phyloP scores from a whole-genome alignment of 2,329 filamentous ascomycete species.

The Aspergillus hiratsukae region DNA sequence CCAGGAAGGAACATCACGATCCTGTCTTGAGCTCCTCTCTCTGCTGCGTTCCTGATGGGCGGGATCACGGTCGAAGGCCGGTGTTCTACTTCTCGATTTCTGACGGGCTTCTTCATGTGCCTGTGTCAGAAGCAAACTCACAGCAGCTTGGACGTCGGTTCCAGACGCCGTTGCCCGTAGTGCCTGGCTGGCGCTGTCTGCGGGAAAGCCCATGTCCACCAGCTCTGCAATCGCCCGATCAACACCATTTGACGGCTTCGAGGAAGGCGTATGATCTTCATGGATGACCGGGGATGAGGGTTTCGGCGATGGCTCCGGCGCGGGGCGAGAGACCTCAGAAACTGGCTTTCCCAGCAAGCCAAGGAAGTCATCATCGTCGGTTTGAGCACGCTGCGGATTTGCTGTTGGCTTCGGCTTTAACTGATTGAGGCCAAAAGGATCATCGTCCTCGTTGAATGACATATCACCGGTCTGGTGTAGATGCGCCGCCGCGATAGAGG shows the following conservation, averaged over 20 bases:
- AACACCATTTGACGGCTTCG: constrained; percentile 48
- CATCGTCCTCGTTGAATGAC: constrained; percentile 59
- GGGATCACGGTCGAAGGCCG: constrained; percentile 14
- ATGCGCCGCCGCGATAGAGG: constrained; percentile 9
- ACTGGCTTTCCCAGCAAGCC: constrained; percentile 58
- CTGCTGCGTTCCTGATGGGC: constrained; percentile 21
- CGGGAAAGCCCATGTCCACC: constrained; percentile 89
- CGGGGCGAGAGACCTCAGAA: constrained; percentile 43
- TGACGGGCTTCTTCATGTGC: constrained; percentile 80
- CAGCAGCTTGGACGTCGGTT: constrained; percentile 76
- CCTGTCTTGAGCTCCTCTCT: constrained; percentile 22
- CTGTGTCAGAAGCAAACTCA: constrained; percentile 84
- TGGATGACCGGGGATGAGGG: constrained; percentile 11
- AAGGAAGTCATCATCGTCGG: constrained; percentile 59
- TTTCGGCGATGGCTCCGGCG: constrained; percentile 25
- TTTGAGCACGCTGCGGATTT: constrained; percentile 41
- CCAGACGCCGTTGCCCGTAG: constrained; percentile 75
- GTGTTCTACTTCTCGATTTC: constrained; percentile 48
- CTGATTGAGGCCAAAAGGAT: constrained; percentile 77
- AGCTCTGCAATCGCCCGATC: constrained; percentile 82
- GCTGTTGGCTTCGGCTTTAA: constrained; percentile 54
- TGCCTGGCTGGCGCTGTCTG: constrained; percentile 75
- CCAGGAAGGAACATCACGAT: constrained; percentile 53
- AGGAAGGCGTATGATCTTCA: constrained; percentile 14
- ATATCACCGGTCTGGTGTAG: constrained; percentile 19